Conservation (phyloP, 306 rosid species). For the Styphnolobium japonicum region DNA sequence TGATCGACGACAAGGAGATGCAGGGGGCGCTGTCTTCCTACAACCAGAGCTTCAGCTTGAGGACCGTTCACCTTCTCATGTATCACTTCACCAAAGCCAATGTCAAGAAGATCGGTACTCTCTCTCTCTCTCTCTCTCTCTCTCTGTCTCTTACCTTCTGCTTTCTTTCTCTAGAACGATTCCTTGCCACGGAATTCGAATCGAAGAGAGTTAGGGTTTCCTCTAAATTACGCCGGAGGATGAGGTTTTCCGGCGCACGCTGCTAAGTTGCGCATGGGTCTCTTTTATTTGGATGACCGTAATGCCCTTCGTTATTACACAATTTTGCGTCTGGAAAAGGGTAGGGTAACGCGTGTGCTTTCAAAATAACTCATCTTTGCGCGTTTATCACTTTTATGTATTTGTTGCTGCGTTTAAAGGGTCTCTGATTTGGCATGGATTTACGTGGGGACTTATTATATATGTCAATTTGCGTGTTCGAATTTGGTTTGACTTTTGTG, state of each 20-base stretch:
- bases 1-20: conserved; percentile 88
- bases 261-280: background rate
- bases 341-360: no score
- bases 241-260: conserved; percentile 4
- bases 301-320: conserved; percentile 11
- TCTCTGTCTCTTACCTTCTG: no score
- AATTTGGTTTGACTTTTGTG: background rate
- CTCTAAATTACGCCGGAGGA: background rate
- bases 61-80: conserved; percentile 97
- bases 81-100: conserved; percentile 73
- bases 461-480: background rate
- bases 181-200: background rate
- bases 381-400: no score
- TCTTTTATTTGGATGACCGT: conserved; percentile 24
- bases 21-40: conserved; percentile 84
- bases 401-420: no score
- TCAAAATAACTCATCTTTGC: background rate
- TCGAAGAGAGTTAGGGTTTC: conserved; percentile 2
- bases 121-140: background rate
- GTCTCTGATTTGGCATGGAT: no score
- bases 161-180: background rate
- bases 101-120: conserved; percentile 70
- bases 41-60: conserved; percentile 76
- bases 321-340: no score
- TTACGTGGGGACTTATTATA: no score